Conservation (phyloP, 106 monocot species). For the Dioscorea dumetorum region DNA sequence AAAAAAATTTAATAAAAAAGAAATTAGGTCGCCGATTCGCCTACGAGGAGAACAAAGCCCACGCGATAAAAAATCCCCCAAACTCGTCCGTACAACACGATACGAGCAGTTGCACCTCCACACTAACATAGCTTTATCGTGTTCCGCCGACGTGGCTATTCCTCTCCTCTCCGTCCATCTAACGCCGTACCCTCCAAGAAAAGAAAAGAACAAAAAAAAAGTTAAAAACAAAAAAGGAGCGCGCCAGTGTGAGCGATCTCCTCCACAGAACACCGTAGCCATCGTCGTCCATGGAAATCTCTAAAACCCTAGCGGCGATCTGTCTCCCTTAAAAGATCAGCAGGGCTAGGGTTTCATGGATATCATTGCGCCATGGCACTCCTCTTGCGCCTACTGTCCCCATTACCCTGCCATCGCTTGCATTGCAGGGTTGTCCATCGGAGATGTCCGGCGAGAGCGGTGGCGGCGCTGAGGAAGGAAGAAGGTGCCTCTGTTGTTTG, state of each 20-base stretch:
- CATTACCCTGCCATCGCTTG: neutral
- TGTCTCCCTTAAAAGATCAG: neutral
- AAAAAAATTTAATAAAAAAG: no score
- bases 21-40: no score
- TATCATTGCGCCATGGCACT: neutral
- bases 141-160: neutral
- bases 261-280: neutral
- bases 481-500: conserved; percentile 26
- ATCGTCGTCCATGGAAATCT: neutral
- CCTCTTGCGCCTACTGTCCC: neutral
- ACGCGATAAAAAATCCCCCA: no score
- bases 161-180: neutral
- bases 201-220: neutral
- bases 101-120: no score
- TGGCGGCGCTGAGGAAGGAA: neutral
- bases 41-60: no score
- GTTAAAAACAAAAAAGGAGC: no score
- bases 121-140: neutral
- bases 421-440: neutral
- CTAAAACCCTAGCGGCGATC: neutral
- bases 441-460: neutral
- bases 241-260: neutral
- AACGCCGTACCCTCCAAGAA: neutral
- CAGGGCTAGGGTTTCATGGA: neutral
- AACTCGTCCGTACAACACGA: no score